Evolutionary conservation across 2,329 filamentous ascomycete species (phyloP).

Genomic region (Colletotrichum navitas): DNA sequence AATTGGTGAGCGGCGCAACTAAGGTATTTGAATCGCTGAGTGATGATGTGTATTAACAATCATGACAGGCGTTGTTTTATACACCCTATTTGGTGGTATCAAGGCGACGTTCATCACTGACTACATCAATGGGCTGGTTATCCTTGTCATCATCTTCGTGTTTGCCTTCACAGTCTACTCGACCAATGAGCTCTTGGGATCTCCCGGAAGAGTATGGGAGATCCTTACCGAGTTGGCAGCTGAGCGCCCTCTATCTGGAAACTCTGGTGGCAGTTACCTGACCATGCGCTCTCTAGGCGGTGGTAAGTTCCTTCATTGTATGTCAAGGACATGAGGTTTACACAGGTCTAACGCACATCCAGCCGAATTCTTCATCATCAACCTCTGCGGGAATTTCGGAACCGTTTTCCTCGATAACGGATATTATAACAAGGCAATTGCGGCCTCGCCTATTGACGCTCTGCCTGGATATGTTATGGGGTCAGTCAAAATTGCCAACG

Average conservation of each 20-base stretch:
- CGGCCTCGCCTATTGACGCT: constrained; percentile 85
- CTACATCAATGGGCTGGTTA: constrained; percentile 87
- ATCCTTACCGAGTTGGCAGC: constrained; percentile 76
- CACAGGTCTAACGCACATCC: not conserved
- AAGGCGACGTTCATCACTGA: constrained; percentile 91
- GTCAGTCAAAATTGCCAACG: not conserved
- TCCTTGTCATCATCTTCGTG: constrained; percentile 86
- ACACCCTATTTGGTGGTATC: constrained; percentile 83
- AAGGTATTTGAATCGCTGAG: no score
- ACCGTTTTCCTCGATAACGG: constrained; percentile 90
- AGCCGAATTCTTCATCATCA: constrained; percentile 90
- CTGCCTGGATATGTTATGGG: constrained; percentile 91
- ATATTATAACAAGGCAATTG: constrained; percentile 95
- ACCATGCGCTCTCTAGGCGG: constrained; percentile 88
- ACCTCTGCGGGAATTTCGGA: constrained; percentile 84
- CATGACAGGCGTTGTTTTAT: constrained; percentile 66
- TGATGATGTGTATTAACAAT: not conserved
- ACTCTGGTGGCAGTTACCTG: constrained; percentile 84
- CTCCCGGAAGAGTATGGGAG: constrained; percentile 83
- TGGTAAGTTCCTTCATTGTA: constrained; percentile 47
- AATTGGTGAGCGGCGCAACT: constrained; percentile 66
- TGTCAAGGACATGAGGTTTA: no score
- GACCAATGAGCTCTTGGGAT: constrained; percentile 78
- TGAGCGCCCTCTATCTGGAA: constrained; percentile 81
- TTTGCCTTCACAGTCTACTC: constrained; percentile 88